Evolutionary conservation across 371 early-diverging fungal species (phyloP).

Genomic region (Mucor irregularis): DNA sequence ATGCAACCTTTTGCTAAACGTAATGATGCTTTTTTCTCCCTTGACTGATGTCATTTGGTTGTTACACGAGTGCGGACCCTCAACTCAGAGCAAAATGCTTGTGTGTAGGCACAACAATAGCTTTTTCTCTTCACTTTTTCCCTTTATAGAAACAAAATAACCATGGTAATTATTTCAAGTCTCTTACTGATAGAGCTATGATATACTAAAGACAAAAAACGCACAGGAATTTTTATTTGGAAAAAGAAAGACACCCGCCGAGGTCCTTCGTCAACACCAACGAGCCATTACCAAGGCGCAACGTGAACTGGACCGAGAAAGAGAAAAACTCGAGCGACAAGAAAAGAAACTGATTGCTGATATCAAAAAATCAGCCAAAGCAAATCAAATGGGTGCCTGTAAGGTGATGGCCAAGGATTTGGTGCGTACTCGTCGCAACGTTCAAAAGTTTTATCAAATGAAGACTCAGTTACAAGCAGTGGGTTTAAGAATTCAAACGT

Average conservation of each 20-base stretch:
- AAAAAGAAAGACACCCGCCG: constrained; percentile 80
- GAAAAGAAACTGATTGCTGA: constrained; percentile 94
- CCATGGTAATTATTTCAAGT: no score
- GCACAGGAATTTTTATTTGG: constrained; percentile 73
- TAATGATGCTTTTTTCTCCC: no score
- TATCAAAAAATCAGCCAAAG: constrained; percentile 91
- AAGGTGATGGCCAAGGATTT: constrained; percentile 98
- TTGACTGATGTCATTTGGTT: no score
- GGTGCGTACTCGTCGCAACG: constrained; percentile 89
- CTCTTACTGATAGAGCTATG: no score
- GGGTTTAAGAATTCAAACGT: constrained; percentile 88
- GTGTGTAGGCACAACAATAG: no score
- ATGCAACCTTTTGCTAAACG: no score
- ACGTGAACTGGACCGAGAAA: constrained; percentile 93
- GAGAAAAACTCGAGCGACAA: constrained; percentile 86
- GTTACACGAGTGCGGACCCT: no score
- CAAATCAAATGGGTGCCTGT: constrained; percentile 89
- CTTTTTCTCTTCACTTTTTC: no score
- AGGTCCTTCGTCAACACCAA: constrained; percentile 89
- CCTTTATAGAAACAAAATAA: no score
- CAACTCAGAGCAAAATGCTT: no score
- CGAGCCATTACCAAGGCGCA: constrained; percentile 86
- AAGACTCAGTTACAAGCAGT: constrained; percentile 93
- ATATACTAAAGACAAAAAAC: no score
- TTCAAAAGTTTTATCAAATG: constrained; percentile 96